Evolutionary conservation across 345 rosid species (phyloP), one percentile per base, ranked within the genome.

Genomic region (Nasturtium officinale): DNA sequence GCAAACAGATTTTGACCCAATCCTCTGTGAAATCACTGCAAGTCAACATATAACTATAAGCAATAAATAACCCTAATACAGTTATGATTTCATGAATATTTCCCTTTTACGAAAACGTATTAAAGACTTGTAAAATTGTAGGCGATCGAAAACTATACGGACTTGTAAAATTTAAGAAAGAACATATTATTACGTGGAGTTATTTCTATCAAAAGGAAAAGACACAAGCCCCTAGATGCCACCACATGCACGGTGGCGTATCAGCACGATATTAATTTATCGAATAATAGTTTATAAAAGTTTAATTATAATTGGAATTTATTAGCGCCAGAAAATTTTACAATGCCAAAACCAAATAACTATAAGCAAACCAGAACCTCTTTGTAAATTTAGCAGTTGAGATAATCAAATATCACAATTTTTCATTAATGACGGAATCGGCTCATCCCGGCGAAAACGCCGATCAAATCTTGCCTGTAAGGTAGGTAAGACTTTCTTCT

Each of bases 151-250:
- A 17, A 21, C 4, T 12, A 12, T 12, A 12, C 4, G 0, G n/a
- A 12, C 45, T 12, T 12, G 0, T 12, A 38, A 38, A 38, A 12
- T 10, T 37, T 37, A 10, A 38, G n/a, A 40, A 40, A 5, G 3
- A 43, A 42, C 0, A 13, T 40, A 43, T 26, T 5, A 54, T 54
- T 54, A 93, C 98, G 98, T 93, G 25, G 97, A 82, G 75, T 67
- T 78, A 42, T 64, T 74, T 68, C 96, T 96, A 45, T 94, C 96
- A 37, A 38, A 81, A 9, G 89, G 78, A 87, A 89, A 85, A 40
- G 96, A 82, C 99, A 94, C 89, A 46, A 94, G 93, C 13, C 97
- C 99, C 82, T 94, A 91, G 71, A 94, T 94, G 20, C 98, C 99
- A 76, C 99, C 98, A 61, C 98, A 94, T 72, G 80, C 78, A 51